Evolutionary conservation across 78 protist genomes (phyloP), one percentile per base, ranked within the genome.

Genomic region (Chrysochromulina tobinii): DNA sequence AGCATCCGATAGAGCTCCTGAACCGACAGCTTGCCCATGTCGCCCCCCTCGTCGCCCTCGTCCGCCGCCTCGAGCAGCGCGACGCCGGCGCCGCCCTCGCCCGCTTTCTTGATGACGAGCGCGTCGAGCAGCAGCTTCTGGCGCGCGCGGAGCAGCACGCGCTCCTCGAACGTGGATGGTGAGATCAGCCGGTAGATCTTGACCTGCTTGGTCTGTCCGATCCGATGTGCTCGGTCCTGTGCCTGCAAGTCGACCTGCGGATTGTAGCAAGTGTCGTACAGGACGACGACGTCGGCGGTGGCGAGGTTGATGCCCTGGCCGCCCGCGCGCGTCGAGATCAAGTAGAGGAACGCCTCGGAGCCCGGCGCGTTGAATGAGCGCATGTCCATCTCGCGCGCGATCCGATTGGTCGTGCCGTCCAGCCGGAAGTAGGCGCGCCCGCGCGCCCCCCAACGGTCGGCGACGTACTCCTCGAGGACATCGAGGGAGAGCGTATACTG

Each of bases 401-500:
- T 59, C 11, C 50, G 73, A 48, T 86, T 25, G 81, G 94, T 92
- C 23, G 53, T 2, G 15, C 96, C 96, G 84, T 94, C 94, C 14
- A 94, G 89, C 25, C 96, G 93, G 21, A 73, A 38, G 73, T 85
- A 94, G 12, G 51, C 79, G 20, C 20, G 20, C 20, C 61, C 61
- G 12, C 6, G 61, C 20, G 6, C 61, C 83, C 54, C 67, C 48
- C 20, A 20, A n/a, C 67, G 5, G 38, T 14, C 1, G 25, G 2
- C 3, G 61, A 48, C 61, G 89, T 88, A 94, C 25, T 94, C 94
- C 81, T 92, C 94, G 23, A 94, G 68, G 27, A 94, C 20, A 57
- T 91, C 69, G 79, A 94, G 55, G 20, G 53, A 1, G 8, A 25
- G 66, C 17, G 90, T 69, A 51, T 98, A 95, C 72, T 98, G 99